Percentiles rank a stretch among this genome's conserved stretches.
Evolutionary conservation across 192 early-diverging fungal species (phyloP).

Genomic region (Entrophospora sp.): DNA sequence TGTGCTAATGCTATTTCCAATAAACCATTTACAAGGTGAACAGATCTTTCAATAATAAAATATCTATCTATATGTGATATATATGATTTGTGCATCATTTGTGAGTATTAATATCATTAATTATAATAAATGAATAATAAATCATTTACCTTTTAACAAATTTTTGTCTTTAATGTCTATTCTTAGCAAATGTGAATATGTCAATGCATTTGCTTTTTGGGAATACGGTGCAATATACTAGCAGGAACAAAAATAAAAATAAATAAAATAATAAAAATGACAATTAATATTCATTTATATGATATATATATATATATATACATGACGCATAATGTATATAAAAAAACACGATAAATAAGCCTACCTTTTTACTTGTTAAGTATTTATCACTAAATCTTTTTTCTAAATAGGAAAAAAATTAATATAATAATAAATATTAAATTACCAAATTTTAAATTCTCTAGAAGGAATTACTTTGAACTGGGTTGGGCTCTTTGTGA

Average conservation of each 20-base stretch:
- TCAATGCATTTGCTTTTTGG: constrained; percentile 66
- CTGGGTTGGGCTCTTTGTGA: too few species aligned
- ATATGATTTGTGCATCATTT: too few species aligned
- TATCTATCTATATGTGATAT: constrained; percentile 57
- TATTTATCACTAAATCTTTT: constrained; percentile 50
- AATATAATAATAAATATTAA: too few species aligned
- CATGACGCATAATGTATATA: too few species aligned
- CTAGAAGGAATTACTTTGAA: too few species aligned
- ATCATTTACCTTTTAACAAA: constrained; percentile 28
- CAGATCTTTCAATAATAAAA: constrained; percentile 62
- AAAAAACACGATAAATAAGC: neutral
- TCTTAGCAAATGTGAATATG: constrained; percentile 79
- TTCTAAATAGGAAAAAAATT: too few species aligned
- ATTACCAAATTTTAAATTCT: too few species aligned
- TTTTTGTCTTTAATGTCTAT: constrained; percentile 49
- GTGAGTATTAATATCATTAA: constrained; percentile 1
- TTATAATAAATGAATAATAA: neutral
- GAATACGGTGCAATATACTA: constrained; percentile 31
- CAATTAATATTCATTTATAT: too few species aligned
- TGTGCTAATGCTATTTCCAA: constrained; percentile 80
- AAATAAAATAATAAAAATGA: too few species aligned
- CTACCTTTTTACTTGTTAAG: constrained; percentile 50
- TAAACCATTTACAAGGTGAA: constrained; percentile 76
- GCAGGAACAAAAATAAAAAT: too few species aligned
- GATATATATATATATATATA: too few species aligned